Percentiles rank a stretch among this genome's conserved stretches.
Evolutionary conservation across 768 basidiomycete genomes (phyloP).

Genomic region (Leccinellum luteum): DNA sequence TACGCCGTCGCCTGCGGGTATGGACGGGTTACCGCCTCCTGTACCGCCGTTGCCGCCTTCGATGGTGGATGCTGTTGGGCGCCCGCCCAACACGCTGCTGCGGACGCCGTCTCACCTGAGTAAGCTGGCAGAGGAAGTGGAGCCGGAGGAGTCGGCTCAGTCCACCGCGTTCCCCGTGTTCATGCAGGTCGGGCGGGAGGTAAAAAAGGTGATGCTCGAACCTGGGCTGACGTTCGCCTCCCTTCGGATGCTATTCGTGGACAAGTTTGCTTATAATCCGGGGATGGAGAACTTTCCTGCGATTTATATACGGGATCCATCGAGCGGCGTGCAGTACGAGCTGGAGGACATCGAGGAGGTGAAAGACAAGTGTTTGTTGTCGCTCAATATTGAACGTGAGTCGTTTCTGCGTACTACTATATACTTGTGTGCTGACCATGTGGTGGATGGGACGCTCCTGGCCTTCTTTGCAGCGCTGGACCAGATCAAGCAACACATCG

Average conservation of each 20-base stretch:
- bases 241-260: constrained; percentile 86
- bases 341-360: constrained; percentile 94
- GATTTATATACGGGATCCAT: constrained; percentile 92
- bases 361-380: constrained; percentile 82
- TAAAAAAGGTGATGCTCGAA: constrained; percentile 81
- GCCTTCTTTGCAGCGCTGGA: constrained; percentile 72
- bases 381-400: constrained; percentile 96
- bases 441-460: background rate
- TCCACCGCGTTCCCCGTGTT: constrained; percentile 62
- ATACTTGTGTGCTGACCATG: background rate
- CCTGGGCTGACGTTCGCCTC: constrained; percentile 67
- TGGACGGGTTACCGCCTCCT: constrained; percentile 27
- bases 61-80: constrained; percentile 36
- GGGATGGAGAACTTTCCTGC: constrained; percentile 92
- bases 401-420: constrained; percentile 18
- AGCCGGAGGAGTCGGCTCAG: constrained; percentile 17
- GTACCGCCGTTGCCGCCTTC: constrained; percentile 51
- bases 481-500: constrained; percentile 98
- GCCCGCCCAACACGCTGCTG: constrained; percentile 5
- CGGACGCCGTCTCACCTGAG: constrained; percentile 7
- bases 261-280: constrained; percentile 92
- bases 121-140: constrained; percentile 20
- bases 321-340: constrained; percentile 92
- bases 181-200: constrained; percentile 85
- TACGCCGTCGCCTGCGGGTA: constrained; percentile 34